Evolutionary conservation across 2,329 filamentous ascomycete genomes (phyloP).

Genomic region (Cladosporium sp.): DNA sequence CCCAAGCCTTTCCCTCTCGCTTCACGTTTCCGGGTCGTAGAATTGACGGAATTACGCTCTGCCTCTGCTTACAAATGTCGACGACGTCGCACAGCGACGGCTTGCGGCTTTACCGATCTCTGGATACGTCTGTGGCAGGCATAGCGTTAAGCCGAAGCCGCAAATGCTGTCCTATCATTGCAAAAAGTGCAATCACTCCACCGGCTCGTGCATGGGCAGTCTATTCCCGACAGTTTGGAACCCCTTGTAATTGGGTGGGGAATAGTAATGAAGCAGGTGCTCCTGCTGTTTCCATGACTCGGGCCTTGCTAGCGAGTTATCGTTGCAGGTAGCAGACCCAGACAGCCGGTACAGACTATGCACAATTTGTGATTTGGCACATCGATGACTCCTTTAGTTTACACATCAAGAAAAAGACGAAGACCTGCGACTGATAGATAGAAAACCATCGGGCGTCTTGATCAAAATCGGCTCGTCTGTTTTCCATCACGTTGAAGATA

Average conservation of each 20-base stretch:
- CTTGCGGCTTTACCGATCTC: background rate
- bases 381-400: background rate
- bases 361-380: background rate
- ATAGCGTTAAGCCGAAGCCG: background rate
- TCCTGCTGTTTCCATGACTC: background rate
- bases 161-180: background rate
- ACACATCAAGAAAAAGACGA: background rate
- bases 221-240: background rate
- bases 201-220: background rate
- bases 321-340: background rate
- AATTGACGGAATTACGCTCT: background rate
- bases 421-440: accelerated
- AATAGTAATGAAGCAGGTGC: background rate
- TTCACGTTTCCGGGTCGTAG: background rate
- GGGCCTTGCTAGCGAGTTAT: background rate
- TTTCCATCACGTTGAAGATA: background rate
- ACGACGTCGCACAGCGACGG: background rate
- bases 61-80: background rate
- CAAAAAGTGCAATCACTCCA: background rate
- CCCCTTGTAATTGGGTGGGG: background rate
- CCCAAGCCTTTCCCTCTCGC: background rate
- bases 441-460: background rate
- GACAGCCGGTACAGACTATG: background rate
- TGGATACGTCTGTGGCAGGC: background rate
- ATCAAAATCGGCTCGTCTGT: background rate